Percentiles rank a stretch among this genome's conserved stretches.
Evolutionary conservation across 768 basidiomycete species (phyloP).

Genomic region (Collybia nuda): DNA sequence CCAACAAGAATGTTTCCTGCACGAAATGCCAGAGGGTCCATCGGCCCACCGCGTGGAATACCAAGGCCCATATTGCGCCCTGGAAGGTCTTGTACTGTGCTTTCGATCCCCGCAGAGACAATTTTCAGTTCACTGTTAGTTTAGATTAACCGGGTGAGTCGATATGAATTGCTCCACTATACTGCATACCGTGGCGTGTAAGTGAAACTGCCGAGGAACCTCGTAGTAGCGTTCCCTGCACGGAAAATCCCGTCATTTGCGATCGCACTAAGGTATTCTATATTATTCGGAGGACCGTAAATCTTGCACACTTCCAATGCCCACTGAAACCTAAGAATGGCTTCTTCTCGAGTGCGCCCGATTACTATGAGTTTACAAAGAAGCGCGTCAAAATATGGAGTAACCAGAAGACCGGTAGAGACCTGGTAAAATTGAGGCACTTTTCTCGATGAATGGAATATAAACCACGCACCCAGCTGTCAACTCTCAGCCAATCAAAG

Average conservation of each 20-base stretch:
- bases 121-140: conserved; percentile 48
- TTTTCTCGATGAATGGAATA: not conserved
- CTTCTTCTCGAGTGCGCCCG: conserved; percentile 43
- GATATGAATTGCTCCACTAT: not conserved
- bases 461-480: conserved; percentile 46
- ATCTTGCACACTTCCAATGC: conserved; percentile 42
- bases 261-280: conserved; percentile 49
- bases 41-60: conserved; percentile 62
- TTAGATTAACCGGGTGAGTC: not conserved
- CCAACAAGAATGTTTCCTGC: conserved; percentile 59
- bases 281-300: conserved; percentile 61
- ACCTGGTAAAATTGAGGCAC: conserved; percentile 25
- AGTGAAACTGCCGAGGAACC: conserved; percentile 43
- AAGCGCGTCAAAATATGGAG: conserved; percentile 57
- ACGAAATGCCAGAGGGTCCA: conserved; percentile 58
- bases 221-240: conserved; percentile 45
- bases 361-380: conserved; percentile 61
- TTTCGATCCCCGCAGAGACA: conserved; percentile 52
- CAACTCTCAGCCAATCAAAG: conserved; percentile 58
- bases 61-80: conserved; percentile 54
- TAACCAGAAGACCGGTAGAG: conserved; percentile 49
- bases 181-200: conserved; percentile 39
- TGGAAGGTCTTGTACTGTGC: conserved; percentile 58
- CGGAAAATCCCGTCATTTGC: conserved; percentile 36
- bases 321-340: conserved; percentile 37